These are phyloP conservation scores for Trichoderma gamsii DNA, from an alignment of 495 filamentous ascomycete species.

Conservation along the genomic window DNA sequence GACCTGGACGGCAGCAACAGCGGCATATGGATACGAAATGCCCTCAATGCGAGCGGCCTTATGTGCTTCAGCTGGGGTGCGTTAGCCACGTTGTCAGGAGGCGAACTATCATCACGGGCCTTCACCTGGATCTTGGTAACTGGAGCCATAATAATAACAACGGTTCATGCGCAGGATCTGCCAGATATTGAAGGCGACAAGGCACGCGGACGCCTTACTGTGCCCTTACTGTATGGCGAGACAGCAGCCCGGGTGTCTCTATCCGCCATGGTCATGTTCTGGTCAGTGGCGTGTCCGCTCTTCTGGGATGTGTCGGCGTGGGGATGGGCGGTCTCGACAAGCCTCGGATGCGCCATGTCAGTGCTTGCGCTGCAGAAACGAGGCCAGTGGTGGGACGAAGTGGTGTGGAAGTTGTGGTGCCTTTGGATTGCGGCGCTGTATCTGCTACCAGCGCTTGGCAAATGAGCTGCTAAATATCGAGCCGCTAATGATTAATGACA, in stretches of 20 bases:
- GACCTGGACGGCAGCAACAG: slow-evolving; percentile 27
- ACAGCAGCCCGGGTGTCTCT: slow-evolving; percentile 31
- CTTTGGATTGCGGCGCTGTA: slow-evolving; percentile 18
- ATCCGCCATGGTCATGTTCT: slow-evolving; percentile 31
- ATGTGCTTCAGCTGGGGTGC: slow-evolving; percentile 28
- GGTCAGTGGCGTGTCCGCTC: slow-evolving; percentile 31
- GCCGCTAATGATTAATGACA: no score
- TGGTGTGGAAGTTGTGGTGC: slow-evolving; percentile 26
- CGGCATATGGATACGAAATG: slow-evolving; percentile 25
- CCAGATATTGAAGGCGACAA: slow-evolving; percentile 38
- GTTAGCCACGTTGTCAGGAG: slow-evolving; percentile 6
- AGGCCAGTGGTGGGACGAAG: slow-evolving; percentile 19
- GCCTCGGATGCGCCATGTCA: slow-evolving; percentile 10
- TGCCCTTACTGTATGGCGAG: slow-evolving; percentile 39
- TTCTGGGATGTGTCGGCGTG: slow-evolving; percentile 30
- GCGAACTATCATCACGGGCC: slow-evolving; percentile 19
- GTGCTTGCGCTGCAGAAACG: slow-evolving; percentile 20
- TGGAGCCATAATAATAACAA: slow-evolving; percentile 35
- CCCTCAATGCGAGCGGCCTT: slow-evolving; percentile 29
- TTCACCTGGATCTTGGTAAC: slow-evolving; percentile 36
- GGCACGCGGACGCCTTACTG: slow-evolving; percentile 32
- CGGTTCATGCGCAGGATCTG: slow-evolving; percentile 43
- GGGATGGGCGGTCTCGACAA: neutral
- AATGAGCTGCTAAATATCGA: neutral
- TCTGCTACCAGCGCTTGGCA: slow-evolving; percentile 13